Evolutionary conservation across 495 filamentous ascomycete genomes (phyloP).

Genomic region (Cetradonia linearis): DNA sequence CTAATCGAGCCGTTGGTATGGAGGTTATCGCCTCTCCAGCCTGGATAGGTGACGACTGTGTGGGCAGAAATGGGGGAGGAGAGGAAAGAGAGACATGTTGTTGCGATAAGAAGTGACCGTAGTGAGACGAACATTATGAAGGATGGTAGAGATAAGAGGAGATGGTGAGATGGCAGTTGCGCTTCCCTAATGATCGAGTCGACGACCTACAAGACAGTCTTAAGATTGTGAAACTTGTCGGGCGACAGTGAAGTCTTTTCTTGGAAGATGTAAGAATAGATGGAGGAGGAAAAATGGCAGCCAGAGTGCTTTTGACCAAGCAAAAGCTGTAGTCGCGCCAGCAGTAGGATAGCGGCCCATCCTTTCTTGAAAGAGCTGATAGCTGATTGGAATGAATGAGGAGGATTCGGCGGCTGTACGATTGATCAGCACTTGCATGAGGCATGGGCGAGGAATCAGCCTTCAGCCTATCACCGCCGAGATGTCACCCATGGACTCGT

Average conservation of each 20-base stretch:
- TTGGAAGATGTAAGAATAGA: conserved; percentile 18
- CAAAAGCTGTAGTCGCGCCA: conserved; percentile 17
- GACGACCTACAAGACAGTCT: not conserved
- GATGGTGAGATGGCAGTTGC: not conserved
- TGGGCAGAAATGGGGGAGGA: conserved; percentile 56
- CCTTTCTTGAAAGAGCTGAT: not conserved
- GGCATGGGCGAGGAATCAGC: not conserved
- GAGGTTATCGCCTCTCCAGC: conserved; percentile 90
- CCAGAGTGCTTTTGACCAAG: not conserved
- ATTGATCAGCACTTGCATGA: conserved; percentile 7
- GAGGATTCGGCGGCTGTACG: not conserved
- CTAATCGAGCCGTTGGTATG: conserved; percentile 55
- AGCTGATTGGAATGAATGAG: conserved; percentile 5
- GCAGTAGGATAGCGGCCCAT: conserved; percentile 5
- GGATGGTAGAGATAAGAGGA: not conserved
- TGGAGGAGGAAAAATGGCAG: conserved; percentile 5
- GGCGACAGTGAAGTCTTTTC: conserved; percentile 13
- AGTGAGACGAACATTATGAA: conserved; percentile 13
- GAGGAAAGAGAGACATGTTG: conserved; percentile 36
- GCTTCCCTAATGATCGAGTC: not conserved
- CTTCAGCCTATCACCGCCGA: not conserved
- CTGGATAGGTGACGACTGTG: conserved; percentile 84
- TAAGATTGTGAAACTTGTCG: conserved; percentile 8
- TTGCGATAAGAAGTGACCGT: conserved; percentile 15
- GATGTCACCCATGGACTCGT: not conserved